These are phyloP conservation scores for Trichomonas vaginalis DNA, from an alignment of 208 protist species.

Conservation along the genomic window DNA sequence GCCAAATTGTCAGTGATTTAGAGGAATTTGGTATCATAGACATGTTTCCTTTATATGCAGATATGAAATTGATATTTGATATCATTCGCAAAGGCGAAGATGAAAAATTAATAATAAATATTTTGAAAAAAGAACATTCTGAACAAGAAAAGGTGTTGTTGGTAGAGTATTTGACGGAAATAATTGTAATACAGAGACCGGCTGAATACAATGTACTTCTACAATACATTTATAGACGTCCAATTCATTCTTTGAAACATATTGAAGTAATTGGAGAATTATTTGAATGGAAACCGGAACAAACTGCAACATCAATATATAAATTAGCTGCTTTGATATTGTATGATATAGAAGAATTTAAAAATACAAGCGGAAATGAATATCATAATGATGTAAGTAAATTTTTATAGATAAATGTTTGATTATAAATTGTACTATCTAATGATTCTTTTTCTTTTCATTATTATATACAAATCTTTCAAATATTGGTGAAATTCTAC, in stretches of 20 bases:
- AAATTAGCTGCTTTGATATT: not conserved
- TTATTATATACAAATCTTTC: too few species aligned
- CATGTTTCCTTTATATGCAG: not conserved
- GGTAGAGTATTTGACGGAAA: not conserved
- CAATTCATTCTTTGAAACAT: not conserved
- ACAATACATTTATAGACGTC: not conserved
- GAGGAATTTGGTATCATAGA: not conserved
- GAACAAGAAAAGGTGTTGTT: not conserved
- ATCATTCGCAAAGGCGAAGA: not conserved
- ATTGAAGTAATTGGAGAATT: not conserved
- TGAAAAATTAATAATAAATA: not conserved
- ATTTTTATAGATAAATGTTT: not conserved
- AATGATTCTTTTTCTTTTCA: too few species aligned
- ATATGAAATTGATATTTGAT: not conserved
- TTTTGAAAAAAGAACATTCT: not conserved
- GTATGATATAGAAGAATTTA: not conserved
- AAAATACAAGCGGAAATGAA: not conserved
- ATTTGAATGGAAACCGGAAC: not conserved
- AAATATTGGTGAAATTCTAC: too few species aligned
- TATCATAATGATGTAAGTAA: not conserved
- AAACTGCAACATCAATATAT: not conserved
- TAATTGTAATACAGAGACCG: not conserved
- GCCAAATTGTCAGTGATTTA: not conserved
- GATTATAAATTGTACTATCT: too few species aligned
- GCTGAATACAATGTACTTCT: not conserved